These are phyloP conservation scores for Physcomitrellopsis africana DNA, from an alignment of 225 moss, liverwort and hornwort species.

Conservation along the genomic window DNA sequence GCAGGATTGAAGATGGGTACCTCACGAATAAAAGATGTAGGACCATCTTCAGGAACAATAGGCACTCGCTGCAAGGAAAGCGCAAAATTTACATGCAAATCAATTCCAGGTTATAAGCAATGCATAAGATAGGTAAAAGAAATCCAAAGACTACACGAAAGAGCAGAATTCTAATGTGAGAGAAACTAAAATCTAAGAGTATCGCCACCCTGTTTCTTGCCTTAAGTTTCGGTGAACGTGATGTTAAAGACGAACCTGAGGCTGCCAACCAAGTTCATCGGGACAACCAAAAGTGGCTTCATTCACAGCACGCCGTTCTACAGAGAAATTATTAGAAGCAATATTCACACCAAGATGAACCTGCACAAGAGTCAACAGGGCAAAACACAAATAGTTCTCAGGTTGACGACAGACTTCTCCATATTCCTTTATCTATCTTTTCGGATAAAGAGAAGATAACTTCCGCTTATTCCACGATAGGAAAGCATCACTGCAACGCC, in stretches of 20 bases:
- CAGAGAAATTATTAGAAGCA: constrained; percentile 65
- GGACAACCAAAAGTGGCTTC: constrained; percentile 95
- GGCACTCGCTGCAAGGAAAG: constrained; percentile 54
- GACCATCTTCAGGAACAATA: constrained; percentile 75
- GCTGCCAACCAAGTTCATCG: constrained; percentile 95
- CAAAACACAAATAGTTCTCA: constrained; percentile 19
- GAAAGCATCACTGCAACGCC: not conserved
- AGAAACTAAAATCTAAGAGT: too few species aligned
- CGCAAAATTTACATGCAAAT: constrained; percentile 11
- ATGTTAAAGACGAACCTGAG: constrained; percentile 50
- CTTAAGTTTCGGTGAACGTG: constrained; percentile 22
- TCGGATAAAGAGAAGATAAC: constrained; percentile 3
- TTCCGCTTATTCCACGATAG: not conserved
- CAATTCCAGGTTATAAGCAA: too few species aligned
- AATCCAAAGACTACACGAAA: too few species aligned
- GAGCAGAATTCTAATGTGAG: too few species aligned
- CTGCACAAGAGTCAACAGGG: constrained; percentile 41
- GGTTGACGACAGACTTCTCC: constrained; percentile 9
- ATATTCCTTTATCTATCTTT: not conserved
- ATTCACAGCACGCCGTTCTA: constrained; percentile 89
- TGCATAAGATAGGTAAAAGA: too few species aligned
- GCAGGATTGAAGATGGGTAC: constrained; percentile 31
- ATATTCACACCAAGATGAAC: constrained; percentile 91
- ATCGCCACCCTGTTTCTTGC: constrained; percentile 21
- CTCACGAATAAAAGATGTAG: constrained; percentile 60